Evolutionary conservation across 306 rosid species (phyloP), one percentile per base, ranked within the genome.

Genomic region (Canavalia gladiata): DNA sequence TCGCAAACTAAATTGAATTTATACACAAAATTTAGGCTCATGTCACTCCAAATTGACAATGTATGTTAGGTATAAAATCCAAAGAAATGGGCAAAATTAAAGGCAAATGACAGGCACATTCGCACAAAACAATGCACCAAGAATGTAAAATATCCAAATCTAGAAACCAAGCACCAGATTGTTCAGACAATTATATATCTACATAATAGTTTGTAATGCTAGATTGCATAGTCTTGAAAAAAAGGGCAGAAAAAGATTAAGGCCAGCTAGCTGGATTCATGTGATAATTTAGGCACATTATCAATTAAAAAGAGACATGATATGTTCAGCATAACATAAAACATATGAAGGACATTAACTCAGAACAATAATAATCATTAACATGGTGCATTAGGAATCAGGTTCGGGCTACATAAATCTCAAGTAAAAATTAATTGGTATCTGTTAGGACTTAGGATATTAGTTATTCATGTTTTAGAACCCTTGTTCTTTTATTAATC

Each of bases 231-330:
- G 12, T n/a, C 6, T 29, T 63, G 68, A 4, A 59, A 58, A 59
- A 59, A 10, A 59, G 2, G 9, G n/a, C 7, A 10, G 39, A 18
- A 9, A 55, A 58, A 30, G 66, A 31, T 30, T 58, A 29, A 58
- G 29, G 37, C 64, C 37, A 6, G 35, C 10, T 58, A 8, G 37
- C 37, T 58, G 6, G 64, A 58, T 30, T 30, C 37, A 58, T 58
- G 33, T 58, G 37, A 58, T 8, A 58, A 29, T 30, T 58, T 58
- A 29, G 64, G n/a, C 64, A 58, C 64, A 58, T 58, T 58, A 58
- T 29, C 37, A 58, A 35, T 58, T 29, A 12, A 58, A 58, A 58
- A 58, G 37, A 58, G 37, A 58, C 64, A 29, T 58, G 37, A 8
- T 2, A 30, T 58, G 64, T 30, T 58, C 64, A 58, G 43, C 41